Evolutionary conservation across 805 yeast genomes (phyloP), one percentile per base, ranked within the genome.

Genomic region (Wickerhamiella allomyrinae): DNA sequence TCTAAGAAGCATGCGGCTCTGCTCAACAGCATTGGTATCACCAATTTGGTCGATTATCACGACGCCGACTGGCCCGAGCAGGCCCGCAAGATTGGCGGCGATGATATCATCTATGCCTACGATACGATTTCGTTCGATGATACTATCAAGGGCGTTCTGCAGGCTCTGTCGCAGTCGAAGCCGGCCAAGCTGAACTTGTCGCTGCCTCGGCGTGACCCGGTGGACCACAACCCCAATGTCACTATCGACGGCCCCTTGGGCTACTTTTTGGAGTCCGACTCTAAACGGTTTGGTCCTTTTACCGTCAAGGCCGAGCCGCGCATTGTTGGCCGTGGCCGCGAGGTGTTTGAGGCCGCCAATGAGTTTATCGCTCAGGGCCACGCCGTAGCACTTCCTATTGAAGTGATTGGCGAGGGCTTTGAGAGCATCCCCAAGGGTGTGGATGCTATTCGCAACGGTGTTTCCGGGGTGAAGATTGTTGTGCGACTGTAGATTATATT

Each of bases 11-110:
- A 74, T 53, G 62, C 61, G 46, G 61, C 60, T 11, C 54, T 52
- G 39, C 54, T 75, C 47, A 64, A 63, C 50, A 43, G 53, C 1
- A 50, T 69, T 22, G 80, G 79, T 47, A 78, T 78, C 22, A 70
- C 66, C 46, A 63, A 60, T 21, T 60, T 67, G 14, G 64, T 73
- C 43, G 79, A 77, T 49, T 55, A 56, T 39, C 43, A 50, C n/a
- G 74, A 70, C 46, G 51, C 58, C 0, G 68, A 70, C 46, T 71
- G 68, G 41, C 53, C 67, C 41, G 66, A 66, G 25, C 63, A 69
- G 54, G 69, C 72, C 44, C 61, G 71, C 45, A 60, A 56, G 45
- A 40, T 53, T 20, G 43, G 52, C 11, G 51, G 51, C 14, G 54
- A 50, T 36, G 44, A 47, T 20, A 49, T 57, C 29, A 38, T 39